Evolutionary conservation across 2,329 filamentous ascomycete genomes (phyloP).

Genomic region (Colletotrichum ledebouriae): DNA sequence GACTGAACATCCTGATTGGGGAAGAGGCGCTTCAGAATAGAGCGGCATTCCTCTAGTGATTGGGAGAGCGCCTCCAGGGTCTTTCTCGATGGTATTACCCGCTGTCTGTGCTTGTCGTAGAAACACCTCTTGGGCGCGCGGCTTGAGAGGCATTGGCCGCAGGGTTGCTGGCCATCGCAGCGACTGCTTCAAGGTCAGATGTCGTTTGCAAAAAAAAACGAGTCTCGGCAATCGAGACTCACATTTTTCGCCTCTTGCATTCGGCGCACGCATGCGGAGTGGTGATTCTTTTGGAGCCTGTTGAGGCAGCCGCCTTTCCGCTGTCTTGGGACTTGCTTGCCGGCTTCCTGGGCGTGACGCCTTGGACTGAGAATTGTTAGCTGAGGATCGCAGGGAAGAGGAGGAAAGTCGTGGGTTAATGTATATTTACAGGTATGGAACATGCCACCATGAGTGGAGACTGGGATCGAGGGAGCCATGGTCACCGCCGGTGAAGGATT

Average conservation of each 20-base stretch:
- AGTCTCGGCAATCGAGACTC: conserved; percentile 43
- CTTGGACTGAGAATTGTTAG: conserved; percentile 38
- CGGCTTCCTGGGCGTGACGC: conserved; percentile 44
- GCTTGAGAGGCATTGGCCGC: conserved; percentile 85
- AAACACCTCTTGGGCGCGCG: conserved; percentile 83
- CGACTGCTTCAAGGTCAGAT: conserved; percentile 60
- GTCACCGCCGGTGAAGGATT: conserved; percentile 3
- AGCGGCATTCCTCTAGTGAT: conserved; percentile 74
- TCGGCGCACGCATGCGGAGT: conserved; percentile 78
- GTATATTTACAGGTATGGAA: conserved; percentile 43
- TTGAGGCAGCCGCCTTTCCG: conserved; percentile 55
- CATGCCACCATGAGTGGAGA: conserved; percentile 43
- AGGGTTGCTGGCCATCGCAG: conserved; percentile 85
- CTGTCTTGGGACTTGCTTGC: conserved; percentile 43
- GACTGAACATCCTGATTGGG: conserved; percentile 68
- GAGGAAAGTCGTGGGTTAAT: background rate
- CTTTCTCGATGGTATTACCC: conserved; percentile 84
- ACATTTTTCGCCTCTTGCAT: conserved; percentile 85
- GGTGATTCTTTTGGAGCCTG: conserved; percentile 64
- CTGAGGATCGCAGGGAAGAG: background rate
- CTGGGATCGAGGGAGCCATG: conserved; percentile 42
- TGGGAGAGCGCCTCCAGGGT: conserved; percentile 75
- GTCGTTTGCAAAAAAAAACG: background rate
- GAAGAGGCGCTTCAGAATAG: conserved; percentile 72
- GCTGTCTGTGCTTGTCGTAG: conserved; percentile 84